Evolutionary conservation across 2,329 filamentous ascomycete species (phyloP).

Genomic region (Talaromyces sp.): DNA sequence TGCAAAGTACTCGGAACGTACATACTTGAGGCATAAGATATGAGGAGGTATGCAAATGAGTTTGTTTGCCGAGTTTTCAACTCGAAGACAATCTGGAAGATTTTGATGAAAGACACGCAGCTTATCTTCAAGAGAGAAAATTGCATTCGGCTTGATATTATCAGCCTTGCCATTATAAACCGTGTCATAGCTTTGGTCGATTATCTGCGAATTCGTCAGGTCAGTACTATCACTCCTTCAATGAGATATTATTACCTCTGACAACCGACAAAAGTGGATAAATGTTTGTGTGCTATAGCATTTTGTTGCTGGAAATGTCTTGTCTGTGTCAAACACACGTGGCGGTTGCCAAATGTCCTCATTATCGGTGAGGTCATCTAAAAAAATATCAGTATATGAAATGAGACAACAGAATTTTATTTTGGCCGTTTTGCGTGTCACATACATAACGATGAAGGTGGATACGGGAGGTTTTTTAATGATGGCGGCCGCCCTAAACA

Average conservation of each 20-base stretch:
- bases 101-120: conserved; percentile 7
- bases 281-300: conserved; percentile 9
- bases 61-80: neutral
- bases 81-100: conserved; percentile 8
- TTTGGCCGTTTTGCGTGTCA: neutral
- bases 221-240: neutral
- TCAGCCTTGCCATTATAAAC: conserved; percentile 10
- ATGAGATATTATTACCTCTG: conserved; percentile 1
- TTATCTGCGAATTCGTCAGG: conserved; percentile 1
- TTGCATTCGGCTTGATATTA: conserved; percentile 9
- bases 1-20: neutral
- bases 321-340: conserved; percentile 6
- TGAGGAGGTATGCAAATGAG: conserved; percentile 13
- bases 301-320: conserved; percentile 10
- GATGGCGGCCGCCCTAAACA: conserved; percentile 16
- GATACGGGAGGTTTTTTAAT: conserved; percentile 10
- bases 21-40: conserved; percentile 17
- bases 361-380: conserved; percentile 7
- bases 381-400: neutral
- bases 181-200: conserved; percentile 12
- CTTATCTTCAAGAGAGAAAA: conserved; percentile 10
- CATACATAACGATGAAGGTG: conserved; percentile 6
- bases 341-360: conserved; percentile 12
- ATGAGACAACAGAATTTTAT: neutral
- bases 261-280: conserved; percentile 11